Base-by-base conservation (phyloP, 2,329 filamentous ascomycete species). In the Graphilbum fragrans region DNA sequence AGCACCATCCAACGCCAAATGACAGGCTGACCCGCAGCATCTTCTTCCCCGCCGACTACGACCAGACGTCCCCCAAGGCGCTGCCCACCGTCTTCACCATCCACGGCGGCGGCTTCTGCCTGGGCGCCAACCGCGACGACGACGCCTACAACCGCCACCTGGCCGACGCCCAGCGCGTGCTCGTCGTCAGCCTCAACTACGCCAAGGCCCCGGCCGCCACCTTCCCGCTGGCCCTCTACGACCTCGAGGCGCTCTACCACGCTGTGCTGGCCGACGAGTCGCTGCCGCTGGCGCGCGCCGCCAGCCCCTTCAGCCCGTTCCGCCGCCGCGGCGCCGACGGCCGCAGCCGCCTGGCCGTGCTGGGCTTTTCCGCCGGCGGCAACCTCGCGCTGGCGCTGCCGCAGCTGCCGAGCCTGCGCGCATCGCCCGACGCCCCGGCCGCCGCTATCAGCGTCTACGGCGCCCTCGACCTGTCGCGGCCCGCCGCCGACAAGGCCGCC, bases 161-260 rank as follows among this genome's bases (percentile, higher is more conserved):
- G 44, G 57, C 67, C 21, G 53, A 61, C 39, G 46, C 52, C 1
- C 58, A 64, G 39, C 49, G 50, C 40, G 55, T 65, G 45, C 54
- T 70, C 10, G 65, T 72, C n/a, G 51, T 71, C 20, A 61, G 59
- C 22, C 56, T 74, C 31, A 58, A 67, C 50, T 73, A 74, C 56
- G 52, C 56, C 47, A 67, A 67, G 50, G 60, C 67, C 0, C 70
- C 69, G 0, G 47, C 49, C 8, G 45, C 52, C 18, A 55, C 57
- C 8, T 74, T 70, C 49, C 70, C 70, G 0, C 50, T 44, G 1
- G 56, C 61, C 0, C 55, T 64, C 4, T 48, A 66, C 47, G 69
- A 74, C 47, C 44, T 70, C 23, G 63, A 60, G 22, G 62, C 63
- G 1, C 57, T 70, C 18, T 58, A 60, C 46, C 48, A 55, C 19